These are phyloP conservation scores for Aspergillus egyptiacus DNA, from an alignment of 495 filamentous ascomycete genomes.

Conservation along the genomic window DNA sequence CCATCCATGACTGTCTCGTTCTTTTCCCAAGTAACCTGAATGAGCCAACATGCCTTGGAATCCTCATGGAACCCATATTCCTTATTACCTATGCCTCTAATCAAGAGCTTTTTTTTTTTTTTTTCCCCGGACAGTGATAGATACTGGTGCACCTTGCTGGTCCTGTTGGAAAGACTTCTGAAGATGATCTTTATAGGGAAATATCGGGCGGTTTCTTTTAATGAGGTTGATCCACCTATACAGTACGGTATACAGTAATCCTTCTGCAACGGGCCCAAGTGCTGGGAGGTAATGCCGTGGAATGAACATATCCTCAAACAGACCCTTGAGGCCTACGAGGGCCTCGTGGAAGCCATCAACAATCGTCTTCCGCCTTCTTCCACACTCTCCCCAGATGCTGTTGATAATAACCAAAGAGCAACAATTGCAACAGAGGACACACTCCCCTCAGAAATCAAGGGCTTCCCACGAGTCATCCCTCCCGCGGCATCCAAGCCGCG, in stretches of 20 bases:
- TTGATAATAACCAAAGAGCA: background rate
- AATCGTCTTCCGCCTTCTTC: background rate
- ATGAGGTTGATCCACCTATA: background rate
- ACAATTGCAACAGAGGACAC: background rate
- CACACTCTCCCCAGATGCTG: background rate
- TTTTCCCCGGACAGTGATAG: background rate
- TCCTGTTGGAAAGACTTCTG: background rate
- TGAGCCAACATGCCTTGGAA: background rate
- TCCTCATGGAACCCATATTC: background rate
- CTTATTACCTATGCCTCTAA: background rate
- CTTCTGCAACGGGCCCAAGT: background rate
- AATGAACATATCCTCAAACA: background rate
- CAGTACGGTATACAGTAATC: background rate
- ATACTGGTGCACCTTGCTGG: background rate
- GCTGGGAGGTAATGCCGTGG: slow-evolving; percentile 1
- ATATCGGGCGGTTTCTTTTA: background rate
- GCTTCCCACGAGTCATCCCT: background rate
- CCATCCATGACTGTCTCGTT: background rate
- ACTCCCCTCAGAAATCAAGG: background rate
- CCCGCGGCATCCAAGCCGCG: background rate
- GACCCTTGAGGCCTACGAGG: slow-evolving; percentile 1
- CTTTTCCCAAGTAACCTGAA: slow-evolving; percentile 1
- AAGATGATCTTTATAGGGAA: background rate
- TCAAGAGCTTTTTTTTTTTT: background rate
- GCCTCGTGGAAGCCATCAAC: slow-evolving; percentile 1